These are phyloP conservation scores for Polychytrium aggregatum DNA, from an alignment of 192 early-diverging fungal genomes.

Conservation along the genomic window DNA sequence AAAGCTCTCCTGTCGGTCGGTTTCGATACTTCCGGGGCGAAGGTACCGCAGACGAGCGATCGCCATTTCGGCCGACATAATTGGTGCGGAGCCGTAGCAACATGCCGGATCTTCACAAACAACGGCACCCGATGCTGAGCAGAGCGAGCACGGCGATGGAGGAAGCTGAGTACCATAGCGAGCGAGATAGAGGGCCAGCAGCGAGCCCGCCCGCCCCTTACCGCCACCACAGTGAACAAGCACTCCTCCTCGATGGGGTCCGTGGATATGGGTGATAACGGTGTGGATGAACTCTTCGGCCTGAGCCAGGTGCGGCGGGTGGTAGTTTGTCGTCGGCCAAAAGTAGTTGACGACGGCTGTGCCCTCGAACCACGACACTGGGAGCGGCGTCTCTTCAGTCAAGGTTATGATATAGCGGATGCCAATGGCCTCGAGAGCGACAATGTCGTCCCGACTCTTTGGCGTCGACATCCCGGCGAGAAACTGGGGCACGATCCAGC, in stretches of 20 bases:
- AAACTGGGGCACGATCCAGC: constrained; percentile 25
- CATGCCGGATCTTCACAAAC: too few relatives aligned
- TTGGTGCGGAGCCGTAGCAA: too few relatives aligned
- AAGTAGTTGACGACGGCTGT: constrained; percentile 17
- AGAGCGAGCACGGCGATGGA: too few relatives aligned
- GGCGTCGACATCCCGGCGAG: constrained; percentile 34
- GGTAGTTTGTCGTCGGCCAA: constrained; percentile 27
- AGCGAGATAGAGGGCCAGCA: constrained; percentile 22
- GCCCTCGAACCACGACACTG: constrained; percentile 23
- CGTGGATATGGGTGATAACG: constrained; percentile 4
- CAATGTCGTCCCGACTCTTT: constrained; percentile 15
- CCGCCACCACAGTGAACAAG: constrained; percentile 37
- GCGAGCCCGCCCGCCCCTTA: constrained; percentile 27
- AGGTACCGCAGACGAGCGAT: constrained; percentile 20
- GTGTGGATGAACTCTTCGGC: constrained; percentile 22
- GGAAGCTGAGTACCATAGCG: too few relatives aligned
- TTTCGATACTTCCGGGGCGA: constrained; percentile 29
- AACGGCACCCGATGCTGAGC: too few relatives aligned
- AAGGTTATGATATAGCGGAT: constrained; percentile 22
- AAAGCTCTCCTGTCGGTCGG: constrained; percentile 27
- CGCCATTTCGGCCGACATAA: constrained; percentile 15
- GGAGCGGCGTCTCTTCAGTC: constrained; percentile 31
- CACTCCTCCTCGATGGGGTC: constrained; percentile 10
- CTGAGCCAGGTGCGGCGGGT: constrained; percentile 24
- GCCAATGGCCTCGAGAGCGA: constrained; percentile 9